These are phyloP conservation scores for Ustilago cynodontis DNA, from an alignment of 1,284 basidiomycete genomes.

Conservation along the genomic window DNA sequence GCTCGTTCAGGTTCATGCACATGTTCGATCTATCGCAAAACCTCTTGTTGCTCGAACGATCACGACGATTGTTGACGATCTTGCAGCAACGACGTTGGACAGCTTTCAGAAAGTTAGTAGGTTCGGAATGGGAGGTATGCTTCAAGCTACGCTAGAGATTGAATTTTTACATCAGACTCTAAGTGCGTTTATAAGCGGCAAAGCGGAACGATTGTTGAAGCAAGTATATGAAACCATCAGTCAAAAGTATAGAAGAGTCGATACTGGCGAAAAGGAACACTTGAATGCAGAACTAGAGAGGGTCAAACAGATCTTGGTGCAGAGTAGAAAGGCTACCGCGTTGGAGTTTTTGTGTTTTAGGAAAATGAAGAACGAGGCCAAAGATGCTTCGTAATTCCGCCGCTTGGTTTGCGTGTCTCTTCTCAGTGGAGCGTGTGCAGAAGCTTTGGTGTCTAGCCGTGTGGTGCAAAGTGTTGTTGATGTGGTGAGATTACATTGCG, in stretches of 20 bases:
- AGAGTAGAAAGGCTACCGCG: constrained; percentile 87
- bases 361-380: constrained; percentile 17
- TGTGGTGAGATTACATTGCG: constrained; percentile 2
- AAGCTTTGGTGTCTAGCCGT: no score
- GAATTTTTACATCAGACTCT: constrained; percentile 98
- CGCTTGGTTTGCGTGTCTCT: no score
- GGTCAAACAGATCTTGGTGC: constrained; percentile 88
- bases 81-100: constrained; percentile 83
- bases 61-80: constrained; percentile 82
- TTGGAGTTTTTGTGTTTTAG: constrained; percentile 88
- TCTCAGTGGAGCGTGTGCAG: no score
- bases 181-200: constrained; percentile 83
- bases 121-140: constrained; percentile 98
- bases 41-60: constrained; percentile 83
- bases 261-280: constrained; percentile 68
- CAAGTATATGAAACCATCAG: constrained; percentile 95
- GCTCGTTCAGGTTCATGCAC: constrained; percentile 91
- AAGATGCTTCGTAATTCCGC: neutral
- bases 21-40: constrained; percentile 84
- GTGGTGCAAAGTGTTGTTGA: neutral
- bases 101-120: constrained; percentile 87
- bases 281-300: constrained; percentile 80
- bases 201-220: constrained; percentile 84
- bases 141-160: constrained; percentile 97
- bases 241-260: constrained; percentile 77